Evolutionary conservation across 495 filamentous ascomycete species (phyloP), one percentile per base, ranked within the genome.

Genomic region (Penicillium pulvis): DNA sequence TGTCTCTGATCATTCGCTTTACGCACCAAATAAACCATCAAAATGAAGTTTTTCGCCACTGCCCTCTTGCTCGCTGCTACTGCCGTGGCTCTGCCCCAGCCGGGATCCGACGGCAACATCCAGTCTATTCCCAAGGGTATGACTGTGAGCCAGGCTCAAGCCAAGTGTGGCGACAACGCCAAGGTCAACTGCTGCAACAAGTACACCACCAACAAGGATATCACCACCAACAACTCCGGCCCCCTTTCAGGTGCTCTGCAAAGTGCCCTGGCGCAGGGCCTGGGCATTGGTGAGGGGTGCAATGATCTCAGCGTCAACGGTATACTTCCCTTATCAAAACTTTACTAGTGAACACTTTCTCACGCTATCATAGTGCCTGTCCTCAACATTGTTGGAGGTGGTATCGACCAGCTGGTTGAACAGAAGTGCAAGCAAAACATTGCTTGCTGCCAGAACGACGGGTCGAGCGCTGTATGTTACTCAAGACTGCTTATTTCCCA

Each of bases 371-470:
- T 36, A 64, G 61, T 64, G 8, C 45, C 63, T 17, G 63, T 62
- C 16, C 35, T 59, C 33, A 55, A 57, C 33, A 16, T 66, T 39
- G 62, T 62, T 23, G 71, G 75, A 19, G 65, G 73, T 52, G 73
- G 71, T 54, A 19, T 79, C 11, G 44, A 63, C 20, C 68, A 75
- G 57, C 57, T 78, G 26, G 59, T 79, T 30, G 58, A 75, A 53
- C 68, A 61, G 59, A 75, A 79, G 65, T 81, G 78, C 75, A 77
- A 78, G 66, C 75, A 78, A 66, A 73, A 71, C 57, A 68, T 74
- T 69, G 78, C 76, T 55, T 81, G 78, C 71, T 81, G 78, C 71
- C 74, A 81, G 68, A 69, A 68, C 56, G 63, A 60, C 52, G 59
- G 60, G 26, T 57, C 62, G 41, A 42, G 66, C 28, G 69, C 75